Conservation (phyloP, 225 moss, liverwort and hornwort genomes). For the Marchantia polymorpha region DNA sequence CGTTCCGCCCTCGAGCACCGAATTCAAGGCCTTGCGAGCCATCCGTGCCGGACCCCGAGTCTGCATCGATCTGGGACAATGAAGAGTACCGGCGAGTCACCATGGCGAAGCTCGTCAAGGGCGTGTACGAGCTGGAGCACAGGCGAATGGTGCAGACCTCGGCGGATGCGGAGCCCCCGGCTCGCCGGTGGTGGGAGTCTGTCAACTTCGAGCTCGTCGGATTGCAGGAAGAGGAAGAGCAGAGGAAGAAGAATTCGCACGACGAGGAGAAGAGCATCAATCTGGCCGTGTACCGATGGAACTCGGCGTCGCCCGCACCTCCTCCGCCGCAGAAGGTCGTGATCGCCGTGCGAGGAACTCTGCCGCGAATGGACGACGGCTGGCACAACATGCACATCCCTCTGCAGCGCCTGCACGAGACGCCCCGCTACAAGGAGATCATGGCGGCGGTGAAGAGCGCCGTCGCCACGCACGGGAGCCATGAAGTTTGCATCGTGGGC, state of each 20-base stretch:
- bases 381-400: constrained; percentile 39
- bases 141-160: constrained; percentile 32
- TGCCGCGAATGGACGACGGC: constrained; percentile 35
- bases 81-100: constrained; percentile 23
- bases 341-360: constrained; percentile 43
- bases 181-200: constrained; percentile 37
- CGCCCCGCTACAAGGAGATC: constrained; percentile 33
- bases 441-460: constrained; percentile 30
- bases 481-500: constrained; percentile 36
- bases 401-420: constrained; percentile 41
- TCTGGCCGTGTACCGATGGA: constrained; percentile 43
- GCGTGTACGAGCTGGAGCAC: constrained; percentile 41
- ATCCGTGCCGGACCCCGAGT: not conserved
- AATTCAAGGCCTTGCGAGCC: not conserved
- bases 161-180: constrained; percentile 18
- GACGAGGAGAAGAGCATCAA: constrained; percentile 32
- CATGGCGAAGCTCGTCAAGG: constrained; percentile 41
- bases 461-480: constrained; percentile 28
- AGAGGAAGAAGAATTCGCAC: not conserved
- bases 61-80: constrained; percentile 7
- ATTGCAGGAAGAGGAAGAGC: not conserved
- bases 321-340: constrained; percentile 31
- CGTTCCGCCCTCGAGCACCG: not conserved
- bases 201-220: constrained; percentile 31
- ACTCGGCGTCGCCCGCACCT: not conserved